A percentile compares a stretch with the other conserved stretches of the same genome.
phyloP scores from a whole-genome alignment of 768 basidiomycete genomes.

The Boletus sp. region DNA sequence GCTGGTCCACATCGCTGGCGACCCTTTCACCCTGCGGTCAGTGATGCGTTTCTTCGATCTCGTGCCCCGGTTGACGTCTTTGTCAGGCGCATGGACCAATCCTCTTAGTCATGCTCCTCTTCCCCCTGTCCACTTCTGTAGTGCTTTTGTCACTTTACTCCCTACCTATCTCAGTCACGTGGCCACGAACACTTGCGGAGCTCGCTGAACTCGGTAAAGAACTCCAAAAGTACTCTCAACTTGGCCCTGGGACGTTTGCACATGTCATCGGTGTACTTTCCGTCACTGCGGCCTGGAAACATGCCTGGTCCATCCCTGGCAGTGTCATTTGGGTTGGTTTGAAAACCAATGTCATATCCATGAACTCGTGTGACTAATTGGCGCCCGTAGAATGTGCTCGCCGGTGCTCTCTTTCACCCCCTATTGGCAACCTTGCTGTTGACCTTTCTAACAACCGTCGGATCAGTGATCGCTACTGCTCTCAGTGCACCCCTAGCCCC shows the following conservation, averaged over 20 bases:
- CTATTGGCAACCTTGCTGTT: constrained; percentile 76
- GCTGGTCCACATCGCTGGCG: constrained; percentile 27
- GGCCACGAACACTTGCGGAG: constrained; percentile 75
- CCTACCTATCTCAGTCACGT: constrained; percentile 68
- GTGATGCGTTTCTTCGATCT: constrained; percentile 13
- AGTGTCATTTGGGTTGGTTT: constrained; percentile 82
- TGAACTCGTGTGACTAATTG: constrained; percentile 16
- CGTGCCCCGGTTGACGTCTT: constrained; percentile 8
- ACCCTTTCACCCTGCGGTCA: constrained; percentile 35
- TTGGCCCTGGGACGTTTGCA: constrained; percentile 55
- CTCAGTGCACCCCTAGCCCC: constrained; percentile 84
- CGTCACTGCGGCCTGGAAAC: constrained; percentile 88
- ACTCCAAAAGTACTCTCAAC: constrained; percentile 74
- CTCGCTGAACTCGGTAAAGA: constrained; percentile 72
- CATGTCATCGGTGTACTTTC: constrained; percentile 85
- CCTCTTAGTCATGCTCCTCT: constrained; percentile 65
- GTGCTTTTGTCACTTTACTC: constrained; percentile 46
- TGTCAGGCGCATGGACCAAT: constrained; percentile 54
- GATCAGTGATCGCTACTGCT: constrained; percentile 77
- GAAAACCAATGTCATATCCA: background rate
- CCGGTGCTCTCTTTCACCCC: constrained; percentile 83
- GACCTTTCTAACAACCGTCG: constrained; percentile 81
- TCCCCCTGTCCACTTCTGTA: constrained; percentile 62
- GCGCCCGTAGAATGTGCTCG: constrained; percentile 74
- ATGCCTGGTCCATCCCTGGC: constrained; percentile 95